Conservation (phyloP, 331 rosid species). For the Telfairia occidentalis region DNA sequence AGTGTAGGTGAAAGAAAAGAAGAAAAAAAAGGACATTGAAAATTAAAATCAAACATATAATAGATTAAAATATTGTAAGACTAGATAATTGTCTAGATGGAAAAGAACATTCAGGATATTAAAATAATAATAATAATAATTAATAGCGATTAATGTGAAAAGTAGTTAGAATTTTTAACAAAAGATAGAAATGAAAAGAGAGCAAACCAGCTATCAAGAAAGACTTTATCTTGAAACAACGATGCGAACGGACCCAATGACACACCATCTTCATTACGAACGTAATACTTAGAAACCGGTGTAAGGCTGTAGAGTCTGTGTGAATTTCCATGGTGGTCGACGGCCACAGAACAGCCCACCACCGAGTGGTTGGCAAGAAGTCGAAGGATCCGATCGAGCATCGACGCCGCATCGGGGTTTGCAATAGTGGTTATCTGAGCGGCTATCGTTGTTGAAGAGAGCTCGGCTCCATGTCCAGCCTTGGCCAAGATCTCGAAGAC, state of each 20-base stretch:
- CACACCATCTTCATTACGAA: constrained; percentile 3
- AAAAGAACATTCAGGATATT: too few relatives aligned
- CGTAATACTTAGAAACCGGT: constrained; percentile 9
- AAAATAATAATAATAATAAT: too few relatives aligned
- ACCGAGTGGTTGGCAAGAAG: constrained; percentile 29
- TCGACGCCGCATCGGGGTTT: constrained; percentile 23
- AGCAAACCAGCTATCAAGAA: constrained; percentile 5
- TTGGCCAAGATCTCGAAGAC: constrained; percentile 27
- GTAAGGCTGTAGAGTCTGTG: constrained; percentile 25
- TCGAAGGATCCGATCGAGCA: constrained; percentile 31
- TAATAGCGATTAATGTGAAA: too few relatives aligned
- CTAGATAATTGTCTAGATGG: too few relatives aligned
- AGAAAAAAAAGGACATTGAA: too few relatives aligned
- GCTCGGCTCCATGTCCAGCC: constrained; percentile 19
- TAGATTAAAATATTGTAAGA: too few relatives aligned
- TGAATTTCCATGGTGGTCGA: background rate
- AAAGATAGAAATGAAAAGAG: background rate
- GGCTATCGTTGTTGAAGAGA: constrained; percentile 20
- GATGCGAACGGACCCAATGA: background rate
- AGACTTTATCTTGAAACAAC: constrained; percentile 1
- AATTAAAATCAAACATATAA: too few relatives aligned
- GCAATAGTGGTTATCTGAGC: constrained; percentile 11
- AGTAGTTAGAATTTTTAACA: too few relatives aligned
- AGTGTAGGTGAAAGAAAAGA: too few relatives aligned
- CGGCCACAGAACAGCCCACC: constrained; percentile 18